A percentile compares a stretch with the other conserved stretches of the same genome.
phyloP scores from a whole-genome alignment of 352 stramenopile genomes.

The Phytophthora pinifolia region DNA sequence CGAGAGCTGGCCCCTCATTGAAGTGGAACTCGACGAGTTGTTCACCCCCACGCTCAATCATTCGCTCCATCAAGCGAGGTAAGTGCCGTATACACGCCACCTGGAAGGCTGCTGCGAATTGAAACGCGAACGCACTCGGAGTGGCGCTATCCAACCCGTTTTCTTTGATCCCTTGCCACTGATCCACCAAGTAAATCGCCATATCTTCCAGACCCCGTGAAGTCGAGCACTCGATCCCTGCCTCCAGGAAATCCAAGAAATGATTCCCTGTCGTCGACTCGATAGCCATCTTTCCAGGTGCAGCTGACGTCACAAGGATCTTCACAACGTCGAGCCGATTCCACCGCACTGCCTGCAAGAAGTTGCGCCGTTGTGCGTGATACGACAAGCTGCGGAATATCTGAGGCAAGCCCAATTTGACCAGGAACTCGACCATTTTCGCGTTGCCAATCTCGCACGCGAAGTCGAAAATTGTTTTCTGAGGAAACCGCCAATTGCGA shows the following conservation, averaged over 20 bases:
- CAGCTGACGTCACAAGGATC: slow-evolving; percentile 29
- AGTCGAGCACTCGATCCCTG: slow-evolving; percentile 52
- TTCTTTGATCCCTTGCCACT: slow-evolving; percentile 55
- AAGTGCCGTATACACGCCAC: slow-evolving; percentile 60
- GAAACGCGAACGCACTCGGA: slow-evolving; percentile 56
- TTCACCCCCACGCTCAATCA: slow-evolving; percentile 56
- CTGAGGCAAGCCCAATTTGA: slow-evolving; percentile 31
- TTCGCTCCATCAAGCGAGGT: slow-evolving; percentile 39
- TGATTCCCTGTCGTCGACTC: slow-evolving; percentile 29
- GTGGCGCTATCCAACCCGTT: slow-evolving; percentile 30
- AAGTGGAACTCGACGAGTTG: slow-evolving; percentile 58
- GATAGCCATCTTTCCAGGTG: slow-evolving; percentile 12
- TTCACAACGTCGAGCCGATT: slow-evolving; percentile 59
- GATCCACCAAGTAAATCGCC: slow-evolving; percentile 48
- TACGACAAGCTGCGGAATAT: slow-evolving; percentile 39
- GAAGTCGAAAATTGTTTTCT: slow-evolving; percentile 45
- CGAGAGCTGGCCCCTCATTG: slow-evolving; percentile 56
- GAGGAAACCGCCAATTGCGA: slow-evolving; percentile 39
- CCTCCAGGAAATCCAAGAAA: slow-evolving; percentile 64
- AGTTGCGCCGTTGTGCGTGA: slow-evolving; percentile 49
- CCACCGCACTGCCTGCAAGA: slow-evolving; percentile 60
- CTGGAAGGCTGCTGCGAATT: slow-evolving; percentile 67
- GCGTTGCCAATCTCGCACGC: slow-evolving; percentile 35
- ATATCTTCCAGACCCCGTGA: slow-evolving; percentile 67
- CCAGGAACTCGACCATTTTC: slow-evolving; percentile 29